phyloP scores from a whole-genome alignment of 192 early-diverging fungal species.

The Neocallimastix lanati region DNA sequence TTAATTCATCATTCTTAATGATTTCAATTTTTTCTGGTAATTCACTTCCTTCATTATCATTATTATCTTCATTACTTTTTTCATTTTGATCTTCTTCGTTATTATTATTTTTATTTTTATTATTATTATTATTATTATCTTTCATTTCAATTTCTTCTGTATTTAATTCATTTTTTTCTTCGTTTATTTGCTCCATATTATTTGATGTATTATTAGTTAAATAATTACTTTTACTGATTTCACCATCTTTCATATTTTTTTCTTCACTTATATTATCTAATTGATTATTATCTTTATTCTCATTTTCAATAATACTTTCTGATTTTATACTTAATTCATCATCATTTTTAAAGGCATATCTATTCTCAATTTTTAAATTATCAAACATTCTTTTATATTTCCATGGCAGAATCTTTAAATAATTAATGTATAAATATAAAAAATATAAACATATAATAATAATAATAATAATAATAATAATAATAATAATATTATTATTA shows the following conservation, averaged over 20 bases:
- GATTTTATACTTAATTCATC: background rate
- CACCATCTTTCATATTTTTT: no score
- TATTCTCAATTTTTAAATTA: background rate
- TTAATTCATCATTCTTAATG: background rate
- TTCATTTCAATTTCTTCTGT: no score
- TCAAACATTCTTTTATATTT: constrained; percentile 9
- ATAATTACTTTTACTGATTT: no score
- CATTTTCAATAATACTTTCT: background rate
- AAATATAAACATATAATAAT: background rate
- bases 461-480: no score
- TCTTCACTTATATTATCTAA: background rate
- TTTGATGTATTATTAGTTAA: no score
- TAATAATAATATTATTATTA: no score
- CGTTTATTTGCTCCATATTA: no score
- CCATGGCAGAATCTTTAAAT: constrained; percentile 14
- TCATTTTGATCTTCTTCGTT: constrained; percentile 24
- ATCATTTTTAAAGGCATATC: background rate
- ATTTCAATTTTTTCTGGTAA: background rate
- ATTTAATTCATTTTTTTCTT: no score
- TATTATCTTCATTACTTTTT: constrained; percentile 12
- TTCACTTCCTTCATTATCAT: no score
- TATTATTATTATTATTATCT: no score
- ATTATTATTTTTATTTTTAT: no score
- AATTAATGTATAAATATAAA: background rate
- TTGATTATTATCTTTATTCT: background rate